Conservation (phyloP, 2,329 filamentous ascomycete genomes). For the Byssoonygena ceratinophila region DNA sequence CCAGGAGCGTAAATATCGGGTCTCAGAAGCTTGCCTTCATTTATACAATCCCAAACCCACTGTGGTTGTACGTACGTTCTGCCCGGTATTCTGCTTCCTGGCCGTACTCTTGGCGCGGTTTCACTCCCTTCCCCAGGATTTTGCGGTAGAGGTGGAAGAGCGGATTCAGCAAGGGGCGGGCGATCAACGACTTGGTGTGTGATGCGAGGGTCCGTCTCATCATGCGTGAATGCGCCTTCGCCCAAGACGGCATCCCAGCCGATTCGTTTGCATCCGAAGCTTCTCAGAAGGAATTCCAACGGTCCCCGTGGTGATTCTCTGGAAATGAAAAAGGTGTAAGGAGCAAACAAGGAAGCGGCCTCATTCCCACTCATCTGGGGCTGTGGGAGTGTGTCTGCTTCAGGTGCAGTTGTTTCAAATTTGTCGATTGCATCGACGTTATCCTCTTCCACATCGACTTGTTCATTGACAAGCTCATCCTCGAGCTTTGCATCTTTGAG, state of each 20-base stretch:
- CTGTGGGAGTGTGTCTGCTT: slow-evolving; percentile 77
- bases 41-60: slow-evolving; percentile 97
- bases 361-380: slow-evolving; percentile 57
- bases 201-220: slow-evolving; percentile 77
- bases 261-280: slow-evolving; percentile 91
- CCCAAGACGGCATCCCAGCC: slow-evolving; percentile 89
- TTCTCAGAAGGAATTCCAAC: slow-evolving; percentile 82
- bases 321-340: slow-evolving; percentile 84
- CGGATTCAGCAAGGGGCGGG: slow-evolving; percentile 56
- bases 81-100: slow-evolving; percentile 72
- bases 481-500: slow-evolving; percentile 34
- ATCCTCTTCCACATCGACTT: slow-evolving; percentile 38
- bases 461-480: slow-evolving; percentile 36
- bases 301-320: slow-evolving; percentile 85
- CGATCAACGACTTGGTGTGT: slow-evolving; percentile 96
- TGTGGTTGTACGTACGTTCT: slow-evolving; percentile 91
- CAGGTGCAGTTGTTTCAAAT: slow-evolving; percentile 73
- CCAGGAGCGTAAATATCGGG: slow-evolving; percentile 84
- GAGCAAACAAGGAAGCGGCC: slow-evolving; percentile 67
- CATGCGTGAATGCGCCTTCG: slow-evolving; percentile 80
- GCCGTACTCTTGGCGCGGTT: slow-evolving; percentile 39
- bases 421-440: slow-evolving; percentile 66
- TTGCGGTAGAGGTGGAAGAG: slow-evolving; percentile 35
- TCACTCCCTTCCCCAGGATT: slow-evolving; percentile 40
- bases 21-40: slow-evolving; percentile 77